A percentile compares a stretch with the other conserved stretches of the same genome.
Evolutionary conservation across 1,284 basidiomycete genomes (phyloP).

Genomic region (Trichosporon asahii): DNA sequence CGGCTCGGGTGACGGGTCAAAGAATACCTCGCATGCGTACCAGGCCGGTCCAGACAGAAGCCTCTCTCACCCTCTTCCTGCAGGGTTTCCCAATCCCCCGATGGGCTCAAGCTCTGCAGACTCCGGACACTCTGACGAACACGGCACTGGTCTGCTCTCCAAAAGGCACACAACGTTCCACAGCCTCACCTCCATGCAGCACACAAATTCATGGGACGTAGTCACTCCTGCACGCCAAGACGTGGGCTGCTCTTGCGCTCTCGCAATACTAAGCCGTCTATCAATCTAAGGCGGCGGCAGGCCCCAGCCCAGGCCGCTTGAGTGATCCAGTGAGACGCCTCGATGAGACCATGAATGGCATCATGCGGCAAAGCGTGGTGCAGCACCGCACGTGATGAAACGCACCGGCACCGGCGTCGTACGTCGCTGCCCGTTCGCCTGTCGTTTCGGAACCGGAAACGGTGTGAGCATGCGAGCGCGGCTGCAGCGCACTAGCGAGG

Average conservation of each 20-base stretch:
- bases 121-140: no score
- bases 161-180: background rate
- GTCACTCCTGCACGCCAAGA: no score
- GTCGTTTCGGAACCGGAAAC: background rate
- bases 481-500: no score
- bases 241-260: no score
- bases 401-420: background rate
- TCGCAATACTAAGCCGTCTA: background rate
- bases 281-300: no score
- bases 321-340: no score
- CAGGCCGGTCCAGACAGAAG: background rate
- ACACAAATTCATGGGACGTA: background rate
- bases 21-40: background rate
- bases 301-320: no score
- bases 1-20: background rate
- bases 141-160: background rate
- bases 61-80: background rate
- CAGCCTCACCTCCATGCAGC: background rate
- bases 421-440: background rate
- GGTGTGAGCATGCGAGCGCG: background rate
- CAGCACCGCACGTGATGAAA: background rate
- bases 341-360: background rate
- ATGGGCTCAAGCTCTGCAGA: background rate
- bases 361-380: background rate
- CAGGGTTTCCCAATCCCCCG: background rate